Evolutionary conservation across 805 yeast species (phyloP).

Genomic region (Maudiozyma serrabonitensis): DNA sequence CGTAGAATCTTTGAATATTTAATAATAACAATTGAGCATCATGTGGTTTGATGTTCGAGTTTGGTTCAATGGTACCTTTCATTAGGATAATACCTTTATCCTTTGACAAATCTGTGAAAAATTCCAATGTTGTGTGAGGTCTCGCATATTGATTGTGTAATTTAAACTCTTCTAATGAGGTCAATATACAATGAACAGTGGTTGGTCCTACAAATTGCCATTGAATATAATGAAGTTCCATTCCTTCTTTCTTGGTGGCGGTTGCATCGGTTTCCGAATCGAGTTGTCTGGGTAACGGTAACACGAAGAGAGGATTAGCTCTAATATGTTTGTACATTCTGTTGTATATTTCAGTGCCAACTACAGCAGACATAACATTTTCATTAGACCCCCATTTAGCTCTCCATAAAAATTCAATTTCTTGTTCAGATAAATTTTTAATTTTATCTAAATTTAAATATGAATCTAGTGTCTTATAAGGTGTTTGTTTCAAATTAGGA

Average conservation of each 20-base stretch:
- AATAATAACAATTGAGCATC: conserved; percentile 73
- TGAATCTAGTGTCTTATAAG: conserved; percentile 64
- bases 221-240: conserved; percentile 85
- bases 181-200: conserved; percentile 82
- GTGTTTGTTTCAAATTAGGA: conserved; percentile 28
- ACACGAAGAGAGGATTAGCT: conserved; percentile 71
- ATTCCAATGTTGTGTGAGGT: conserved; percentile 85
- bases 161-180: conserved; percentile 86
- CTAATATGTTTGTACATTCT: conserved; percentile 56
- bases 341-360: conserved; percentile 51
- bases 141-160: conserved; percentile 84
- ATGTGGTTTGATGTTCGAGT: conserved; percentile 51
- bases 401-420: conserved; percentile 79
- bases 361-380: conserved; percentile 53
- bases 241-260: conserved; percentile 31
- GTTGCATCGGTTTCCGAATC: conserved; percentile 34
- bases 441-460: conserved; percentile 65
- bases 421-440: conserved; percentile 42
- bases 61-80: conserved; percentile 77
- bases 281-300: conserved; percentile 68
- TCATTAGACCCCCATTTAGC: conserved; percentile 65
- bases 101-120: conserved; percentile 66
- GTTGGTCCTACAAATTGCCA: conserved; percentile 83
- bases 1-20: conserved; percentile 76
- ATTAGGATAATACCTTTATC: conserved; percentile 61